A percentile compares a stretch with the other conserved stretches of the same genome.
Conservation (phyloP, 2,329 filamentous ascomycete genomes). For the Neofusicoccum sp. region DNA sequence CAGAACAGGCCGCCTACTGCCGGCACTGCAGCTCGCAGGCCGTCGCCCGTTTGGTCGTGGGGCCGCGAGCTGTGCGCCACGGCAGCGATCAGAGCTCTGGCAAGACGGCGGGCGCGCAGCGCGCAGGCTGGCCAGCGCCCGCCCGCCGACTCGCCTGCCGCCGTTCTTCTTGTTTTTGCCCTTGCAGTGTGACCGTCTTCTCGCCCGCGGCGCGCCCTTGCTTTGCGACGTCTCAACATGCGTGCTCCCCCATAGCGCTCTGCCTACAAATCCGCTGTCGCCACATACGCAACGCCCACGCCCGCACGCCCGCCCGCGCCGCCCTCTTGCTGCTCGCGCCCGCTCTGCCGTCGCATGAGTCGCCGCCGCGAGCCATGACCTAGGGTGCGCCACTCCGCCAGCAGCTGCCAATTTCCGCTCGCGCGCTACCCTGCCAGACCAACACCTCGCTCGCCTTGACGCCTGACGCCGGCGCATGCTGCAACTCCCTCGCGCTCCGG, state of each 20-base stretch:
- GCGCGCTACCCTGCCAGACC: slow-evolving; percentile 4
- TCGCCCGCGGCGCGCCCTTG: slow-evolving; percentile 5
- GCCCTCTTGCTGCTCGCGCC: slow-evolving; percentile 41
- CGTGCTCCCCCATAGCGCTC: slow-evolving; percentile 7
- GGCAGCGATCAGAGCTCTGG: slow-evolving; percentile 12
- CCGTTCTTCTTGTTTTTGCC: slow-evolving; percentile 4
- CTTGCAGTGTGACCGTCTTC: slow-evolving; percentile 15
- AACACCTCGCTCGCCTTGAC: slow-evolving; percentile 12
- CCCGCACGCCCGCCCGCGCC: background rate
- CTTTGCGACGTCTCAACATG: slow-evolving; percentile 16
- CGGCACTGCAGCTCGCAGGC: slow-evolving; percentile 2
- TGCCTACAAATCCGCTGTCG: slow-evolving; percentile 15
- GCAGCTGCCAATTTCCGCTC: slow-evolving; percentile 2
- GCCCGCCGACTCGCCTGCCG: background rate
- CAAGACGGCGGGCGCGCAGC: background rate
- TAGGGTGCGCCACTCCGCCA: slow-evolving; percentile 52
- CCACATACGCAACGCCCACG: slow-evolving; percentile 12
- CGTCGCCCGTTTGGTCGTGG: slow-evolving; percentile 1
- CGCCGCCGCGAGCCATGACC: slow-evolving; percentile 72
- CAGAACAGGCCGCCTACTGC: background rate
- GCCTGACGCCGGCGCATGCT: slow-evolving; percentile 10
- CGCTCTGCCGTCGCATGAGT: slow-evolving; percentile 90
- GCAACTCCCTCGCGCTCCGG: slow-evolving; percentile 6
- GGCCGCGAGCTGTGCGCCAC: slow-evolving; percentile 12
- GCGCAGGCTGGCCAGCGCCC: slow-evolving; percentile 6